phyloP scores from a whole-genome alignment of 768 basidiomycete genomes.

The Leccinellum rugosiceps region DNA sequence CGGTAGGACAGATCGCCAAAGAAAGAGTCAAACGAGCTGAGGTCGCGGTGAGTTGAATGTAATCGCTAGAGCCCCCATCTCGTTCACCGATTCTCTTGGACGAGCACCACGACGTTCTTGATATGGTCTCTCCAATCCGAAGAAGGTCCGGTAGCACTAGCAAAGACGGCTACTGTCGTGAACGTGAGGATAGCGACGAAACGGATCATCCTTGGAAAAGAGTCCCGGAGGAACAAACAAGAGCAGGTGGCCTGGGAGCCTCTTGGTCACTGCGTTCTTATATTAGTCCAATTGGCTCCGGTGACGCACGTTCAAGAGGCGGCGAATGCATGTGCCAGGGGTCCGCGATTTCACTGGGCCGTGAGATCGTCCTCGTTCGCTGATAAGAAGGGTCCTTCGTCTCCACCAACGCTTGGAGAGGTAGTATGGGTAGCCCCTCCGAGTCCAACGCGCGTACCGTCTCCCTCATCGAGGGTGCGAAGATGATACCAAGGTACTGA shows the following conservation, averaged over 20 bases:
- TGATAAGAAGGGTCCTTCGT: too few species aligned
- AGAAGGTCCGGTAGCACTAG: neutral
- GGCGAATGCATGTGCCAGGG: too few species aligned
- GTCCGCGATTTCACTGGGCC: too few species aligned
- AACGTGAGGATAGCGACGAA: conserved; percentile 6
- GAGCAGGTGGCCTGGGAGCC: neutral
- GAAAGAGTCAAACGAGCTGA: conserved; percentile 25
- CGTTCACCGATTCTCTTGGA: conserved; percentile 25
- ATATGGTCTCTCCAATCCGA: conserved; percentile 21
- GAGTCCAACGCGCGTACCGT: too few species aligned
- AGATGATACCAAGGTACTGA: too few species aligned
- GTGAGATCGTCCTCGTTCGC: too few species aligned
- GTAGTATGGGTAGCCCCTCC: too few species aligned
- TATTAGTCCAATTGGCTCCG: neutral
- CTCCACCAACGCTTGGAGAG: too few species aligned
- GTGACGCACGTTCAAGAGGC: too few species aligned
- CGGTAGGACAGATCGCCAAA: conserved; percentile 28
- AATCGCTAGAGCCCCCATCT: neutral
- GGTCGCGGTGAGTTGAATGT: neutral
- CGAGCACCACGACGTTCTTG: conserved; percentile 27
- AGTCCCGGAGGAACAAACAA: neutral
- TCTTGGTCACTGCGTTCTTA: neutral
- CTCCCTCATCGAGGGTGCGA: too few species aligned
- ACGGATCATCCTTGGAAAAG: conserved; percentile 12
- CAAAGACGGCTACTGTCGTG: neutral